These are phyloP conservation scores for Hyparrhenia diplandra DNA, from an alignment of 176 grass and related monocot species.

Conservation along the genomic window DNA sequence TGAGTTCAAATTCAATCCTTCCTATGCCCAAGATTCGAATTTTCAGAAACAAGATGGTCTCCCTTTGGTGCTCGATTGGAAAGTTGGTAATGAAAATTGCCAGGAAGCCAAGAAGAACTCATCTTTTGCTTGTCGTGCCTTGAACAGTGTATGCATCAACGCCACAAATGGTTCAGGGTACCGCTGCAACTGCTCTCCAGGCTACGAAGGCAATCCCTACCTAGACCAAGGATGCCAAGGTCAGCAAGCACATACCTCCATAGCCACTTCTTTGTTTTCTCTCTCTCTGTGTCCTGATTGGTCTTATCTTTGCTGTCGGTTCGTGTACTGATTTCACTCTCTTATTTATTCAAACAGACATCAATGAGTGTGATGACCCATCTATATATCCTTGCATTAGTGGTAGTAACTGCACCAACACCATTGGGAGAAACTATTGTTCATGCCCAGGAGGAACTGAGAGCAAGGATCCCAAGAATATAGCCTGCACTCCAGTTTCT, in stretches of 20 bases:
- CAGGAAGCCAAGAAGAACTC: not conserved
- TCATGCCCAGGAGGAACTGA: too few relatives aligned
- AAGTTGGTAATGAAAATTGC: not conserved
- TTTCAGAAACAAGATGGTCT: not conserved
- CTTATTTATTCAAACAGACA: too few relatives aligned
- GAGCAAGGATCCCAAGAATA: too few relatives aligned
- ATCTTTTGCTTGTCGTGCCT: not conserved
- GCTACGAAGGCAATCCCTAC: not conserved
- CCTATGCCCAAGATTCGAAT: not conserved
- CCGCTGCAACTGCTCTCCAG: not conserved
- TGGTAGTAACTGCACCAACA: too few relatives aligned
- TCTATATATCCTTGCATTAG: too few relatives aligned
- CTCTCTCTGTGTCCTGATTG: too few relatives aligned
- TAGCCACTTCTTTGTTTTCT: too few relatives aligned
- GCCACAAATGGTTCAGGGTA: not conserved
- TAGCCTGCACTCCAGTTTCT: too few relatives aligned
- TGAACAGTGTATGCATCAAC: not conserved
- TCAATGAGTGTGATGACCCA: too few relatives aligned
- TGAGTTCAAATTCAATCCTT: not conserved
- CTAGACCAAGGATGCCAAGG: not conserved
- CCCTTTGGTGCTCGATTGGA: not conserved
- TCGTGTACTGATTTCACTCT: too few relatives aligned
- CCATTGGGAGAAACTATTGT: too few relatives aligned
- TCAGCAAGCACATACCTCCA: not conserved
- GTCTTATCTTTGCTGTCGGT: too few relatives aligned